phyloP scores from a whole-genome alignment of 306 rosid genomes.

The Psophocarpus tetragonolobus region DNA sequence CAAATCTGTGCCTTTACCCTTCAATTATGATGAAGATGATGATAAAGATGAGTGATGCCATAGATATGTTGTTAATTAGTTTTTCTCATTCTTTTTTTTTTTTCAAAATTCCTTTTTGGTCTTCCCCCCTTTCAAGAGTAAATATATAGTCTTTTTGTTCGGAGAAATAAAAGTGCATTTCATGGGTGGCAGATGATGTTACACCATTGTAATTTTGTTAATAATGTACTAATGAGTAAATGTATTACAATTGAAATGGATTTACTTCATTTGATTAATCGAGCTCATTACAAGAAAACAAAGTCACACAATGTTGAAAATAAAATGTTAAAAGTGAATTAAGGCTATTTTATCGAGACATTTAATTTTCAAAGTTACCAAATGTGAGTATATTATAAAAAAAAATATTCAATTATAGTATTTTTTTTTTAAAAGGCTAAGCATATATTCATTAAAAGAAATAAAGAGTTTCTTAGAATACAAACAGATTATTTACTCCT shows the following conservation, averaged over 20 bases:
- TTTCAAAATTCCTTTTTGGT: neutral
- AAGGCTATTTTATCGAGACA: too few relatives aligned
- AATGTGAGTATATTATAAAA: too few relatives aligned
- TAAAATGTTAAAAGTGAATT: too few relatives aligned
- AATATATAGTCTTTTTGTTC: neutral
- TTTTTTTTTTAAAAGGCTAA: too few relatives aligned
- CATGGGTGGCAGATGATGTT: neutral
- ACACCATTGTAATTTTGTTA: neutral
- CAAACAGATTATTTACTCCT: too few relatives aligned
- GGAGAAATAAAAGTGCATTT: neutral
- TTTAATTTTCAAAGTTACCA: too few relatives aligned
- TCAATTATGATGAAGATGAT: slow-evolving; percentile 67
- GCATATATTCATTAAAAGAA: too few relatives aligned
- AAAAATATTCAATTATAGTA: too few relatives aligned
- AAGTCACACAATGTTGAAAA: too few relatives aligned
- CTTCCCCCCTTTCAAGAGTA: neutral
- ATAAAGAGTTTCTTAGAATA: too few relatives aligned
- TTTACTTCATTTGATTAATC: neutral
- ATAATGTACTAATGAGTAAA: neutral
- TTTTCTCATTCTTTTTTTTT: neutral
- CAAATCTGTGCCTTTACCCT: slow-evolving; percentile 74
- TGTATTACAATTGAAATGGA: neutral
- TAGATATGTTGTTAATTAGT: neutral
- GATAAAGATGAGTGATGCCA: slow-evolving; percentile 45
- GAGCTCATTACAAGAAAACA: neutral